These are phyloP conservation scores for Stipa capillata DNA, from an alignment of 176 grass and related monocot genomes.

Conservation along the genomic window DNA sequence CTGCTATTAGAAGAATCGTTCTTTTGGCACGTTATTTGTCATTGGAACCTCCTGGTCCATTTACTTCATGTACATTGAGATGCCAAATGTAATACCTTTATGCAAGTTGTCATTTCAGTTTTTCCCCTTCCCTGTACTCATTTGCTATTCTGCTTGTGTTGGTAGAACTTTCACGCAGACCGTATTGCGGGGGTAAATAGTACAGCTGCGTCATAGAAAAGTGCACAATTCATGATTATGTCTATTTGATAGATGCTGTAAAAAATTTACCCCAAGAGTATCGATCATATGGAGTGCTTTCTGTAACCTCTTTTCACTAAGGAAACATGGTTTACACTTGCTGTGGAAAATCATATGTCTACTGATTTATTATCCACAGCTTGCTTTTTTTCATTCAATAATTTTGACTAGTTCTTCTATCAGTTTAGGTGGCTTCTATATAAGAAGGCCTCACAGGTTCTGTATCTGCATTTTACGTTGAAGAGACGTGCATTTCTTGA, in stretches of 20 bases:
- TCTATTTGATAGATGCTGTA: background rate
- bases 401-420: slow-evolving; percentile 19
- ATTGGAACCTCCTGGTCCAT: no score
- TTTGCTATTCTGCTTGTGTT: no score
- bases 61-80: no score
- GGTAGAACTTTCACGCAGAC: no score
- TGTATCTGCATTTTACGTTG: slow-evolving; percentile 75
- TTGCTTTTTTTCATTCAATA: slow-evolving; percentile 1
- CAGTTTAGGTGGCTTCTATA: slow-evolving; percentile 65
- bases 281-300: background rate
- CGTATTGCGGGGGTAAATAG: no score
- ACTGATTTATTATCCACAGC: background rate
- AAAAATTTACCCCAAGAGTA: background rate
- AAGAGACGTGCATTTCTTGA: no score
- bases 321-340: background rate
- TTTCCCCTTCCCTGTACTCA: no score
- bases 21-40: no score
- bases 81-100: no score
- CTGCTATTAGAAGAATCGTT: no score
- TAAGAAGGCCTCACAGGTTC: slow-evolving; percentile 65
- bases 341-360: background rate
- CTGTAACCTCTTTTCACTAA: background rate
- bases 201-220: background rate
- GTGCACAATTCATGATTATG: background rate
- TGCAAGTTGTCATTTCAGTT: no score